phyloP scores from a whole-genome alignment of 1,284 basidiomycete species.

The Austroboletus niveus region DNA sequence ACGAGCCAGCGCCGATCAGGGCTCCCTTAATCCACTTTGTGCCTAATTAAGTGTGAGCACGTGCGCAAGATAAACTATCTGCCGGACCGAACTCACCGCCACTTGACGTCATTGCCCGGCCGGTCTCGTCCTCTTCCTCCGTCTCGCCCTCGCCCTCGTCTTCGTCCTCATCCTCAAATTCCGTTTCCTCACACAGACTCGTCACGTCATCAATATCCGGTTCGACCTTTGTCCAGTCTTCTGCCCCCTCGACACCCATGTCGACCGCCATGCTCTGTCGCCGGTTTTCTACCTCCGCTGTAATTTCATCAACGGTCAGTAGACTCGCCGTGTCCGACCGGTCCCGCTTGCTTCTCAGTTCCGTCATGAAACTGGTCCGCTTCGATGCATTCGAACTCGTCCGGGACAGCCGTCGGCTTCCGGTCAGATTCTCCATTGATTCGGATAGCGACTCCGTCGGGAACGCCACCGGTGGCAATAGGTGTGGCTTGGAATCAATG shows the following conservation, averaged over 20 bases:
- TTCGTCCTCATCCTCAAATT: constrained; percentile 44
- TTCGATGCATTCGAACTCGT: constrained; percentile 57
- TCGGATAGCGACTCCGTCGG: constrained; percentile 77
- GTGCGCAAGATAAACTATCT: constrained; percentile 2
- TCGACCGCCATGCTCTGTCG: constrained; percentile 51
- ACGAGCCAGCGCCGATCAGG: constrained; percentile 95
- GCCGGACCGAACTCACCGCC: constrained; percentile 47
- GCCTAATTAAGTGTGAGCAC: constrained; percentile 38
- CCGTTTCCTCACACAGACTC: constrained; percentile 42
- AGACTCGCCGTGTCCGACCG: constrained; percentile 87
- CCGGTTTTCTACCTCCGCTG: constrained; percentile 91
- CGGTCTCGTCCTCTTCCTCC: constrained; percentile 53
- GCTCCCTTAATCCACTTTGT: constrained; percentile 99
- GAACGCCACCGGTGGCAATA: constrained; percentile 80
- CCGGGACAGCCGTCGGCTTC: constrained; percentile 34
- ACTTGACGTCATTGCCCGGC: constrained; percentile 59
- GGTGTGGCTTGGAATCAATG: constrained; percentile 46
- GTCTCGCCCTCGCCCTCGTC: constrained; percentile 40
- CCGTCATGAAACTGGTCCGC: constrained; percentile 76
- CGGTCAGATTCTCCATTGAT: constrained; percentile 60
- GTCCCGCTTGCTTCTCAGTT: constrained; percentile 77
- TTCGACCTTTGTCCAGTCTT: constrained; percentile 69
- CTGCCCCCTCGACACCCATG: constrained; percentile 48
- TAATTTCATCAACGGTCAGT: constrained; percentile 97
- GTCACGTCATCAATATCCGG: constrained; percentile 42